Evolutionary conservation across 1,284 basidiomycete species (phyloP).

Genomic region (Xerocomus minutiporus): DNA sequence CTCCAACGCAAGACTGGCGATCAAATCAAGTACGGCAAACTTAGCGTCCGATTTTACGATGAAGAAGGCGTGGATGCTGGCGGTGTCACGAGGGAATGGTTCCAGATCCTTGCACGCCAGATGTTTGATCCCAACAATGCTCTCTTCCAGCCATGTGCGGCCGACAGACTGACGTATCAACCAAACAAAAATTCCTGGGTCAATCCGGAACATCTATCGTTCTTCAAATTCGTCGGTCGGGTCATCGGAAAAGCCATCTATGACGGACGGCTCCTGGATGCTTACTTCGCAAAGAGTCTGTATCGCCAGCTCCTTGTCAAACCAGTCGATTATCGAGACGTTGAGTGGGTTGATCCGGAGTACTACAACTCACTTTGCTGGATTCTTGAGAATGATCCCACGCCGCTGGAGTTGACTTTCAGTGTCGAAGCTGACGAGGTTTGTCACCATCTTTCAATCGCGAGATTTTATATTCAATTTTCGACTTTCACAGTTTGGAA

Average conservation of each 20-base stretch:
- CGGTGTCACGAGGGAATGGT: slow-evolving; percentile 98
- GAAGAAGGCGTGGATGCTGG: slow-evolving; percentile 99
- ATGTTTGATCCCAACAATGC: slow-evolving; percentile 99
- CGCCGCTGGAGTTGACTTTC: slow-evolving; percentile 79
- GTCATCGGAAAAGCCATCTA: slow-evolving; percentile 96
- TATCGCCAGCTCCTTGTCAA: slow-evolving; percentile 92
- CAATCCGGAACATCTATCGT: slow-evolving; percentile 92
- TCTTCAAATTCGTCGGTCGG: slow-evolving; percentile 98
- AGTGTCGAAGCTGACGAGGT: slow-evolving; percentile 91
- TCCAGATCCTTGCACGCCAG: slow-evolving; percentile 94
- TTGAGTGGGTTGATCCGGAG: slow-evolving; percentile 96
- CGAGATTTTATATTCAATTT: not conserved
- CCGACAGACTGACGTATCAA: slow-evolving; percentile 91
- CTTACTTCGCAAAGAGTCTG: slow-evolving; percentile 94
- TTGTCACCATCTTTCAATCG: slow-evolving; percentile 23
- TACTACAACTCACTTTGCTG: slow-evolving; percentile 92
- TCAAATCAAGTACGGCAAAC: slow-evolving; percentile 97
- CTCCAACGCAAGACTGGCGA: slow-evolving; percentile 89
- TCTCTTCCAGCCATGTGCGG: slow-evolving; percentile 95
- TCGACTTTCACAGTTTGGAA: slow-evolving; percentile 65
- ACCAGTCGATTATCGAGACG: slow-evolving; percentile 87
- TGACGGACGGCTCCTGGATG: slow-evolving; percentile 93
- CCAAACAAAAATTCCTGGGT: slow-evolving; percentile 94
- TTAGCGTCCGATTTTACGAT: slow-evolving; percentile 94
- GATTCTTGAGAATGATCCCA: slow-evolving; percentile 90